phyloP scores from a whole-genome alignment of 805 yeast genomes.

The Isabelozyma gotoi region DNA sequence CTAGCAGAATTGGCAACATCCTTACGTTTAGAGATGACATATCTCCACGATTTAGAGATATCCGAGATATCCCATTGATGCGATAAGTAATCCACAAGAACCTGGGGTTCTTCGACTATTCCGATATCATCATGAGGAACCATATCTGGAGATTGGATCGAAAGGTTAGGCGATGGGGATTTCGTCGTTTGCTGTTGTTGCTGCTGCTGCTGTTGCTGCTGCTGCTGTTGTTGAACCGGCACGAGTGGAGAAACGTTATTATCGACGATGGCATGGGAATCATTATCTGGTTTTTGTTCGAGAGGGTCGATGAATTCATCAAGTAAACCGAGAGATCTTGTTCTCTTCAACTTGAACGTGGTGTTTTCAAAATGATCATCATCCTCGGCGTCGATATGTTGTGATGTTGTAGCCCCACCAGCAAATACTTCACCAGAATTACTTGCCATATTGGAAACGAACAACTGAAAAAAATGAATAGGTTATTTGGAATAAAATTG shows the following conservation, averaged over 20 bases:
- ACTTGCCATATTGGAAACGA: not conserved
- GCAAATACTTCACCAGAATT: slow-evolving; percentile 36
- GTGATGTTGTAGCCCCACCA: slow-evolving; percentile 64
- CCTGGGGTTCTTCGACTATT: slow-evolving; percentile 73
- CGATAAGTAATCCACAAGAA: slow-evolving; percentile 92
- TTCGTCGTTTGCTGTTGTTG: not conserved
- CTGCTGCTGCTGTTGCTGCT: not conserved
- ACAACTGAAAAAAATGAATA: not conserved
- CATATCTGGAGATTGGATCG: slow-evolving; percentile 29
- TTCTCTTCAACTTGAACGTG: slow-evolving; percentile 74
- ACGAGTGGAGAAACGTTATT: not conserved
- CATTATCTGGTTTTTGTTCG: slow-evolving; percentile 7
- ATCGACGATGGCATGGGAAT: not conserved
- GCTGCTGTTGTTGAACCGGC: not conserved
- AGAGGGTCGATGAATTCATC: slow-evolving; percentile 62
- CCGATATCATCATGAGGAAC: slow-evolving; percentile 84
- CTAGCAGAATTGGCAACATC: slow-evolving; percentile 67
- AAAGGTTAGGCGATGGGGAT: slow-evolving; percentile 9
- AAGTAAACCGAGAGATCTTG: slow-evolving; percentile 77
- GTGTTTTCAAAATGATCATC: slow-evolving; percentile 69
- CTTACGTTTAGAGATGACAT: slow-evolving; percentile 77
- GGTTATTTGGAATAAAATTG: no score
- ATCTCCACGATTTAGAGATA: slow-evolving; percentile 93
- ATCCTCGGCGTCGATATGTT: slow-evolving; percentile 67
- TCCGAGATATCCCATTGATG: slow-evolving; percentile 96